These are phyloP conservation scores for Anisogramma anomala DNA, from an alignment of 2,329 filamentous ascomycete genomes.

Conservation along the genomic window DNA sequence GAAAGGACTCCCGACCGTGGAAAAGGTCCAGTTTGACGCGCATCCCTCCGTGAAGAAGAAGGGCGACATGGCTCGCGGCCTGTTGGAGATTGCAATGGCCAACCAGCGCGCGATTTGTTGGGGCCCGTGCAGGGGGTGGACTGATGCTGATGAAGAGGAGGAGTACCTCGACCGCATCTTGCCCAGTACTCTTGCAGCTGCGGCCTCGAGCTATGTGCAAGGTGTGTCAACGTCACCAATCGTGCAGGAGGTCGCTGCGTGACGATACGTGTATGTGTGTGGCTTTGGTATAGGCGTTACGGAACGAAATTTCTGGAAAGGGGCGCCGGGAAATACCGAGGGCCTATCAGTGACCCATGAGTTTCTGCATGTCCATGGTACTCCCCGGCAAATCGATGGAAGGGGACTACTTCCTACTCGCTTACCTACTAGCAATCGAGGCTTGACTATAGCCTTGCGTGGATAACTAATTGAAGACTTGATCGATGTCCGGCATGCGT, in stretches of 20 bases:
- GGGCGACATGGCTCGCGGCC: constrained; percentile 50
- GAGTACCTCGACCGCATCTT: not conserved
- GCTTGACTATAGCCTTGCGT: too few species aligned
- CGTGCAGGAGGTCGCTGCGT: constrained; percentile 3
- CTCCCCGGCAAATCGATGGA: too few species aligned
- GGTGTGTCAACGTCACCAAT: not conserved
- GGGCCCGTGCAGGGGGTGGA: constrained; percentile 59
- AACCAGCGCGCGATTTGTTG: constrained; percentile 47
- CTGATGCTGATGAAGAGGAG: constrained; percentile 28
- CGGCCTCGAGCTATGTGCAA: not conserved
- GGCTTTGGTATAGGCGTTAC: too few species aligned
- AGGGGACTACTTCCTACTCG: too few species aligned
- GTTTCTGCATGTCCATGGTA: too few species aligned
- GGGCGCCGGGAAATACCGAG: too few species aligned
- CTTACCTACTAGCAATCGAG: too few species aligned
- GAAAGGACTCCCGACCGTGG: constrained; percentile 41
- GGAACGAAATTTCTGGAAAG: too few species aligned
- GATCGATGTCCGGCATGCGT: too few species aligned
- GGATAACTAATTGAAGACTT: too few species aligned
- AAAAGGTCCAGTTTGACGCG: constrained; percentile 57
- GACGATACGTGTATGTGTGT: not conserved
- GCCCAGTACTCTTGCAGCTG: not conserved
- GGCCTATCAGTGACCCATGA: too few species aligned
- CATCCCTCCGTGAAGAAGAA: constrained; percentile 53
- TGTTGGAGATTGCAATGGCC: constrained; percentile 41